A percentile compares a stretch with the other conserved stretches of the same genome.
Evolutionary conservation across 75 land plant species (phyloP).

Genomic region (Cunninghamia lanceolata): DNA sequence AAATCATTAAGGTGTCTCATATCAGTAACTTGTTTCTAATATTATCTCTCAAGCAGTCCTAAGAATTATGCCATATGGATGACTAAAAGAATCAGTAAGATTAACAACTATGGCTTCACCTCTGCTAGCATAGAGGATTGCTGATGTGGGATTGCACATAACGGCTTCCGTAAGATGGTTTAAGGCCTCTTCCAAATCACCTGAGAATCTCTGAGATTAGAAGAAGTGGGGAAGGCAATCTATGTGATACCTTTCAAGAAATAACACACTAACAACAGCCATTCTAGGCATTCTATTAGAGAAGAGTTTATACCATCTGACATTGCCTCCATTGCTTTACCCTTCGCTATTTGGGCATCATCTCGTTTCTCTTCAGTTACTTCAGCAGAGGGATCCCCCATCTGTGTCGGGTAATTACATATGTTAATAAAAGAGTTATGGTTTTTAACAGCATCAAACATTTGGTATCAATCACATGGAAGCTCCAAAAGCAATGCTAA

Average conservation of each 20-base stretch:
- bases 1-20: neutral
- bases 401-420: constrained; percentile 35
- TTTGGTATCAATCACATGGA: neutral
- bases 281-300: neutral
- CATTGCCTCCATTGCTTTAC: constrained; percentile 83
- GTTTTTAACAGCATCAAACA: neutral
- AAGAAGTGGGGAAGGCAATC: neutral
- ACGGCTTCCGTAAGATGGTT: constrained; percentile 83
- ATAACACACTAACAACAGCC: constrained; percentile 8
- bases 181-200: constrained; percentile 81
- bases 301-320: constrained; percentile 62
- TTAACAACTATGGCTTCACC: constrained; percentile 32
- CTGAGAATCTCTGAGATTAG: constrained; percentile 36
- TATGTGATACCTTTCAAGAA: constrained; percentile 7
- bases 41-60: neutral
- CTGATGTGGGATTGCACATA: constrained; percentile 79
- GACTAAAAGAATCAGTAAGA: neutral
- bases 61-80: neutral
- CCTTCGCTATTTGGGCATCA: constrained; percentile 76
- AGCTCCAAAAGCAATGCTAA: neutral
- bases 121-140: constrained; percentile 88
- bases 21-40: neutral
- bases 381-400: constrained; percentile 85
- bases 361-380: constrained; percentile 91
- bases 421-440: neutral